Percentiles rank a stretch among this genome's conserved stretches.
Evolutionary conservation across 1,139 yeast species (phyloP).

Genomic region (Pneumocystis murina): DNA sequence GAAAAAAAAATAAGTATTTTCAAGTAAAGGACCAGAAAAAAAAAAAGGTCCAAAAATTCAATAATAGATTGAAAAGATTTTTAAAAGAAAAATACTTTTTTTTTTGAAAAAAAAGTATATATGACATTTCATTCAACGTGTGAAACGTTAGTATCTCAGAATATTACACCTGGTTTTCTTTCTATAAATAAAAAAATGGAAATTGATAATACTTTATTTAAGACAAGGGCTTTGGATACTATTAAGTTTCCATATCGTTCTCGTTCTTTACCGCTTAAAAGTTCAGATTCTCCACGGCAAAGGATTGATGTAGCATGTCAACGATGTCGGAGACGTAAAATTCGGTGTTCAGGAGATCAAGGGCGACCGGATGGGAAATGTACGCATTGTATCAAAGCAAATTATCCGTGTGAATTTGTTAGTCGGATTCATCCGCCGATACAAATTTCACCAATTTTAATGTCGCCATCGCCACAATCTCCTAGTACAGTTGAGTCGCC

Average conservation of each 20-base stretch:
- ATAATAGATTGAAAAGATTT: too few relatives aligned
- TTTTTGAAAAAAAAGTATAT: not conserved
- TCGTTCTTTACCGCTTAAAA: not conserved
- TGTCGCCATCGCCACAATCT: not conserved
- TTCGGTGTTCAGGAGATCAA: constrained; percentile 8
- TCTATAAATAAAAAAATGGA: not conserved
- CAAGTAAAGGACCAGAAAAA: too few relatives aligned
- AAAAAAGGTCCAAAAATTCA: too few relatives aligned
- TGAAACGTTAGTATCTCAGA: not conserved
- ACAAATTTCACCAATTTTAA: not conserved
- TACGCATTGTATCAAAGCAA: not conserved
- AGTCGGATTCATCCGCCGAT: not conserved
- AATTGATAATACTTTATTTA: not conserved
- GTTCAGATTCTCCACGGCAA: constrained; percentile 27
- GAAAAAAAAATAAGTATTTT: too few relatives aligned
- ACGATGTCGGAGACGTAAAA: constrained; percentile 8
- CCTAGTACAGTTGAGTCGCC: not conserved
- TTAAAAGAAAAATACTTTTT: too few relatives aligned
- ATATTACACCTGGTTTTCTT: not conserved
- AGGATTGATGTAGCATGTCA: constrained; percentile 12
- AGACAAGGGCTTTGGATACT: not conserved
- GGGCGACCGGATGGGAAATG: not conserved
- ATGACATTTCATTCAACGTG: not conserved
- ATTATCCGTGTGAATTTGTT: not conserved
- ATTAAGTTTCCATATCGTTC: not conserved